phyloP scores from a whole-genome alignment of 140 eudicot species.

The Anethum foeniculum region DNA sequence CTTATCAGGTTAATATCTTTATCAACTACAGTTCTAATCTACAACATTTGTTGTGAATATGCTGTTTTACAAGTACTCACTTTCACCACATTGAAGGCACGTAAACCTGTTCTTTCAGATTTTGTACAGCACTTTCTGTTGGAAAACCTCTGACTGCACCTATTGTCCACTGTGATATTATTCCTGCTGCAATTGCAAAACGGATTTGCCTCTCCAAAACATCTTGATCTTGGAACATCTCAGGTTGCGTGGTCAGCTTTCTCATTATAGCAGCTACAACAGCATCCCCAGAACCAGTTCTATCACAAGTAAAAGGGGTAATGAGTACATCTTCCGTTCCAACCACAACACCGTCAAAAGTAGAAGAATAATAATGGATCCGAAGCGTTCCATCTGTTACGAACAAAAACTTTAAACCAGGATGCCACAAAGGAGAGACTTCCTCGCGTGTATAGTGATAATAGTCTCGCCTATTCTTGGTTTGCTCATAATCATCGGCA shows the following conservation, averaged over 20 bases:
- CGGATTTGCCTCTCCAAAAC: conserved; percentile 67
- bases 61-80: not conserved
- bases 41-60: not conserved
- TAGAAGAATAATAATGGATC: conserved; percentile 67
- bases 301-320: conserved; percentile 86
- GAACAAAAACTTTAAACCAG: conserved; percentile 53
- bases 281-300: conserved; percentile 98
- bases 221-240: conserved; percentile 69
- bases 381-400: conserved; percentile 92
- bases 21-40: conserved; percentile 5
- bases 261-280: conserved; percentile 86
- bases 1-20: not conserved
- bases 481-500: conserved; percentile 54
- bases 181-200: conserved; percentile 90
- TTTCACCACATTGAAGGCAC: conserved; percentile 90
- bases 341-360: conserved; percentile 72
- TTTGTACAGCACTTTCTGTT: conserved; percentile 83
- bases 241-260: conserved; percentile 63
- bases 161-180: conserved; percentile 93
- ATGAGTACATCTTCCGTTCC: conserved; percentile 93
- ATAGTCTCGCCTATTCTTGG: conserved; percentile 47
- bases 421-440: conserved; percentile 80
- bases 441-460: conserved; percentile 86
- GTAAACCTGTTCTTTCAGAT: conserved; percentile 88
- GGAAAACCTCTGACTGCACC: conserved; percentile 96